Percentiles rank a stretch among this genome's conserved stretches.
Evolutionary conservation across 768 basidiomycete genomes (phyloP).

Genomic region (Fistulinella prunicolor): DNA sequence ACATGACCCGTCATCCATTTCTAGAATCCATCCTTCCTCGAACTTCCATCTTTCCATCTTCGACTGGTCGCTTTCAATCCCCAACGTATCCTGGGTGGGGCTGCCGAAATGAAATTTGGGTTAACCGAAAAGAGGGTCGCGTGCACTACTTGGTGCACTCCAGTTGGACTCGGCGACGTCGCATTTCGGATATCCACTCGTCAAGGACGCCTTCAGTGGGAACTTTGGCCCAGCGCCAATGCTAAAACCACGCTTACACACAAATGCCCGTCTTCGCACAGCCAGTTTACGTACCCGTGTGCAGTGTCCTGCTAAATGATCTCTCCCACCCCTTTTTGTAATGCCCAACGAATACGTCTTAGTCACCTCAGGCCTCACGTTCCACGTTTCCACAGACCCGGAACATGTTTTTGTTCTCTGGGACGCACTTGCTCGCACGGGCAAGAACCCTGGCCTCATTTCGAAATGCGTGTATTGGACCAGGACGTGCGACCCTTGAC

Average conservation of each 20-base stretch:
- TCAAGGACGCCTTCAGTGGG: neutral
- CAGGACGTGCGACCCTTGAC: conserved; percentile 3
- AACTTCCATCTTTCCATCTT: conserved; percentile 18
- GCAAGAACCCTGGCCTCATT: conserved; percentile 17
- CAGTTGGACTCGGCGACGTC: neutral
- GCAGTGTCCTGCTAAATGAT: neutral
- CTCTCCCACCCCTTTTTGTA: conserved; percentile 12
- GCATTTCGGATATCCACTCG: neutral
- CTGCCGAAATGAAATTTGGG: conserved; percentile 3
- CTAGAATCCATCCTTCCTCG: conserved; percentile 14
- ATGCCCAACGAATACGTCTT: neutral
- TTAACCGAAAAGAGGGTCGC: neutral
- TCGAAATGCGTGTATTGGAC: conserved; percentile 1
- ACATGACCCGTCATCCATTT: conserved; percentile 6
- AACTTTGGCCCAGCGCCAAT: no score
- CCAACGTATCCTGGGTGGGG: conserved; percentile 2
- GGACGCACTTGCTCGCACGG: conserved; percentile 15
- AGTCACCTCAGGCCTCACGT: neutral
- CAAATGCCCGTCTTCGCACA: neutral
- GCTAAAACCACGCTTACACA: no score
- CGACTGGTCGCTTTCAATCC: conserved; percentile 4
- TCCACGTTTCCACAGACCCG: conserved; percentile 1
- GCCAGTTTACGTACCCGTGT: conserved; percentile 11
- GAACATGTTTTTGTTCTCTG: conserved; percentile 7
- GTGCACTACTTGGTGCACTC: neutral